A percentile compares a stretch with the other conserved stretches of the same genome.
Evolutionary conservation across 116 monocot genomes (phyloP).

Genomic region (Cymodocea nodosa): DNA sequence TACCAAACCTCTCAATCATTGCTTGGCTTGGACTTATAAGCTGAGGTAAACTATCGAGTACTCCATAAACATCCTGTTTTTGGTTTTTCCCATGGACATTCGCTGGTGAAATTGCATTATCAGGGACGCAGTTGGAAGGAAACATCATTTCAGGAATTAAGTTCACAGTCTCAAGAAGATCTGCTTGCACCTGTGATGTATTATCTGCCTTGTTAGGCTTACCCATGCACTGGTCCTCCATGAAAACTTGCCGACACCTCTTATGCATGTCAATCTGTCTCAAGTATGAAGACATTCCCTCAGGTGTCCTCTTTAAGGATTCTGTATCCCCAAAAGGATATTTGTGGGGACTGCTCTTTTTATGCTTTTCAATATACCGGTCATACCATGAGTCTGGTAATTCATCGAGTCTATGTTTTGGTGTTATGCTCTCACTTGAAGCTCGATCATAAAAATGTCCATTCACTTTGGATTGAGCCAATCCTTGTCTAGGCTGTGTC

Average conservation of each 20-base stretch:
- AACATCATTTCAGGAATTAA: conserved; percentile 86
- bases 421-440: conserved; percentile 20
- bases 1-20: conserved; percentile 97
- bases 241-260: conserved; percentile 40
- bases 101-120: conserved; percentile 44
- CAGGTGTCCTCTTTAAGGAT: conserved; percentile 55
- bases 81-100: conserved; percentile 21
- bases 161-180: conserved; percentile 33
- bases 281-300: conserved; percentile 67
- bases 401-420: conserved; percentile 44
- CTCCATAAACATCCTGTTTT: conserved; percentile 54
- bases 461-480: conserved; percentile 22
- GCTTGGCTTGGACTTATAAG: conserved; percentile 60
- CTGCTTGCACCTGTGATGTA: conserved; percentile 22
- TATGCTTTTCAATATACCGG: conserved; percentile 38
- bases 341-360: conserved; percentile 27
- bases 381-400: conserved; percentile 62
- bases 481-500: conserved; percentile 32
- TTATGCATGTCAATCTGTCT: conserved; percentile 48
- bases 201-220: conserved; percentile 17
- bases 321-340: conserved; percentile 49
- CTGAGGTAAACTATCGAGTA: conserved; percentile 85
- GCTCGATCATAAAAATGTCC: conserved; percentile 23
- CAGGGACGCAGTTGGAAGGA: conserved; percentile 82
- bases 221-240: conserved; percentile 18